Percentiles rank a stretch among this genome's conserved stretches.
Conservation (phyloP, 306 rosid species). For the Cucurbita argyrosperma region DNA sequence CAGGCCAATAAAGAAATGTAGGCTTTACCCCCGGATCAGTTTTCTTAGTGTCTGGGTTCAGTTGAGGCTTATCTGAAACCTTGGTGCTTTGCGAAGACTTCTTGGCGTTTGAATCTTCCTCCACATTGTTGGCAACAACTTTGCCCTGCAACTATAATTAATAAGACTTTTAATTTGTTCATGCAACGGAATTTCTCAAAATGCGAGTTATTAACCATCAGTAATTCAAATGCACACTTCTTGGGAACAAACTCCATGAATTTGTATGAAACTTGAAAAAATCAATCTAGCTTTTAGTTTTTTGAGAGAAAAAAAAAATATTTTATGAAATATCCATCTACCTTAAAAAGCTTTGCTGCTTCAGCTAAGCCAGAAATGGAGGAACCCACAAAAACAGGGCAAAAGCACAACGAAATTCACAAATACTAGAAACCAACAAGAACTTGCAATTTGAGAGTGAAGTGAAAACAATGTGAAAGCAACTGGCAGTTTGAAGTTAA, state of each 20-base stretch:
- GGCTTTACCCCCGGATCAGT: conserved; percentile 38
- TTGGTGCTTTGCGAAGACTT: conserved; percentile 40
- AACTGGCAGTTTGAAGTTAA: background rate
- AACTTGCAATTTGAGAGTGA: background rate
- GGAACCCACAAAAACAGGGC: background rate
- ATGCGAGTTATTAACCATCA: background rate
- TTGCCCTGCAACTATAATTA: conserved; percentile 25
- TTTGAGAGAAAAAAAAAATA: background rate
- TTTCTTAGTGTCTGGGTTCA: conserved; percentile 27
- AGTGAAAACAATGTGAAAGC: background rate
- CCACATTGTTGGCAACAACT: conserved; percentile 21
- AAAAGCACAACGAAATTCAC: background rate
- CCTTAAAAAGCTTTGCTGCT: no score
- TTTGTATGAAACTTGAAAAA: background rate
- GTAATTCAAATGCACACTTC: background rate
- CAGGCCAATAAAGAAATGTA: background rate
- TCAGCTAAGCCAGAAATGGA: background rate
- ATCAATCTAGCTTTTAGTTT: background rate
- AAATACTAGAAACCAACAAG: background rate
- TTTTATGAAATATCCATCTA: background rate
- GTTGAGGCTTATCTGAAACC: conserved; percentile 31
- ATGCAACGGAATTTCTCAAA: background rate
- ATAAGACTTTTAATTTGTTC: background rate
- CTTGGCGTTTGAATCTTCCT: conserved; percentile 40
- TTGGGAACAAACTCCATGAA: background rate